Evolutionary conservation across 2,329 filamentous ascomycete genomes (phyloP).

Genomic region (Nemania diffusa): DNA sequence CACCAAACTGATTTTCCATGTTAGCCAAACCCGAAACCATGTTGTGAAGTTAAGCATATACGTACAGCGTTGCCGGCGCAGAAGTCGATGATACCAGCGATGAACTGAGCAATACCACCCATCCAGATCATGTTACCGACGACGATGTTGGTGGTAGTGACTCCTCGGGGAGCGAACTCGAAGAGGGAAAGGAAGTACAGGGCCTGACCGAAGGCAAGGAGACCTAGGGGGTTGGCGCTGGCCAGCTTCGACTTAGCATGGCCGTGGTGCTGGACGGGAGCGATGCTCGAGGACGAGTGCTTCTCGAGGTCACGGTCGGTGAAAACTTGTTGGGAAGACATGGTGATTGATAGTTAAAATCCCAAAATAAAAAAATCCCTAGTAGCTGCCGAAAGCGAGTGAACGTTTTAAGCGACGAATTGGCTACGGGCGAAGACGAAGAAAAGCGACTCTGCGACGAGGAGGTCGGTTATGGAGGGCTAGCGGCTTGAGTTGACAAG

Average conservation of each 20-base stretch:
- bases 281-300: conserved; percentile 35
- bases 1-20: conserved; percentile 45
- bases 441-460: conserved; percentile 36
- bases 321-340: conserved; percentile 39
- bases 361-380: conserved; percentile 20
- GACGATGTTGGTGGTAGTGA: conserved; percentile 45
- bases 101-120: conserved; percentile 47
- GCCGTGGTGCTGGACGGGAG: conserved; percentile 26
- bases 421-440: conserved; percentile 32
- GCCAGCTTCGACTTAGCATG: conserved; percentile 41
- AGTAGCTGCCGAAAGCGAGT: conserved; percentile 25
- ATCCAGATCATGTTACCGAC: conserved; percentile 52
- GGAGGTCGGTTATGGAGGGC: conserved; percentile 27
- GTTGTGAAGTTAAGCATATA: neutral
- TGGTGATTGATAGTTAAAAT: conserved; percentile 13
- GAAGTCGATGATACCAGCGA: conserved; percentile 43
- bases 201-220: conserved; percentile 53
- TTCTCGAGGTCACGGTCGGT: conserved; percentile 42
- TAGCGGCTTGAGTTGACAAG: conserved; percentile 20
- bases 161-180: conserved; percentile 39
- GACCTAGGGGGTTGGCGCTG: conserved; percentile 47
- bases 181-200: conserved; percentile 43
- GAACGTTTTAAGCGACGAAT: conserved; percentile 19
- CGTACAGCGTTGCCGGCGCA: conserved; percentile 43
- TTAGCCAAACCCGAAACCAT: conserved; percentile 16